Base-by-base conservation (phyloP, 2,329 filamentous ascomycete genomes). In the Phaeosphaeria sp. region DNA sequence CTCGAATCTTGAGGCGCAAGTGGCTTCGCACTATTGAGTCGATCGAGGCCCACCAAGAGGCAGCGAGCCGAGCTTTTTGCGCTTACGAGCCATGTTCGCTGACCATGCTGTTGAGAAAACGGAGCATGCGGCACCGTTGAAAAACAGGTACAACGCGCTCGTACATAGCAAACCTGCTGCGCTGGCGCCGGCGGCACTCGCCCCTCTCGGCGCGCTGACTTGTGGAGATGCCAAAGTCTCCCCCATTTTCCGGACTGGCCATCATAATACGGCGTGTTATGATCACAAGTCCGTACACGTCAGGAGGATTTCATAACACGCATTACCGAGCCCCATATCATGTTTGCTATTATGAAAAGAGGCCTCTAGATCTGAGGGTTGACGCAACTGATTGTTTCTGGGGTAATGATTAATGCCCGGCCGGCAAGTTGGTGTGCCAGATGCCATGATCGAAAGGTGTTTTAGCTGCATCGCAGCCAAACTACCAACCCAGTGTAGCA, bases 331-430 rank as follows among this genome's bases (percentile, higher is more conserved):
- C 62, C 49, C 45, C 58, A 66, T 67, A 63, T 65, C 55, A 59
- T 57, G 54, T 43, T 52, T 61, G 67, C 65, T 65, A 67, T 71
- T 56, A 71, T 74, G 69, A 66, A 63, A 51, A 56, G 30, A 43
- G 53, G 46, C 11, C 56, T 67, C 55, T 54, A 56, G 52, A 62
- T 57, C 36, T 56, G 36, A 42, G 55, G 45, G 40, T 64, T 64
- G 63, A 66, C 64, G 54, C 62, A 67, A 68, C 65, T 67, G 59
- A 66, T 67, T 63, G 65, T 68, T 71, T 72, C 64, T 61, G 59
- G 62, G 60, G 64, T 61, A 55, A 54, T 57, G 49, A 51, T 45
- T 42, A 60, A 57, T 45, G 55, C 56, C 53, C 25, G 59, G 57
- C 30, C 50, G 46, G 53, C 42, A 30, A 33, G 25, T 54, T 40